phyloP scores from a whole-genome alignment of 1,139 yeast species.

The Kurtzmaniella quercitrusa region DNA sequence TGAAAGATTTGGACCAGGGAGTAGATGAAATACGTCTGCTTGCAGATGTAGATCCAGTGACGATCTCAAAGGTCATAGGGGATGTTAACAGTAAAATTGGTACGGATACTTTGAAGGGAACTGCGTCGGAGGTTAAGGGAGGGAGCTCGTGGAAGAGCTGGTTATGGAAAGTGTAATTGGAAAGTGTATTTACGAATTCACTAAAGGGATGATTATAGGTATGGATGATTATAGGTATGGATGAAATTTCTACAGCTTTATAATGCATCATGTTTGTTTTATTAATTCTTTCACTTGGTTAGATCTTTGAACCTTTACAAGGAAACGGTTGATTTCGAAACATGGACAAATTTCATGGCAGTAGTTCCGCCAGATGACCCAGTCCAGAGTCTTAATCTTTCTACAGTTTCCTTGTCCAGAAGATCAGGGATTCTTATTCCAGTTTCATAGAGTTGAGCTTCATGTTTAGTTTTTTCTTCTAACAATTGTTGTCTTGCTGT shows the following conservation, averaged over 20 bases:
- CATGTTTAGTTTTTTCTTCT: slow-evolving; percentile 59
- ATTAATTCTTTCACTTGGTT: background rate
- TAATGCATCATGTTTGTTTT: background rate
- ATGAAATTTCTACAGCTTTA: no score
- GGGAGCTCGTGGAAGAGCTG: background rate
- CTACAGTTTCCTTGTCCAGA: slow-evolving; percentile 55
- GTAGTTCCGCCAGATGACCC: slow-evolving; percentile 80
- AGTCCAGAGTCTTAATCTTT: slow-evolving; percentile 65
- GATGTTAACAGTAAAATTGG: background rate
- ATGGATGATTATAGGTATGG: background rate
- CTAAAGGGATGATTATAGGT: no score
- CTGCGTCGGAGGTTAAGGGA: background rate
- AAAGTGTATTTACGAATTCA: no score
- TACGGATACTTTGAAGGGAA: no score
- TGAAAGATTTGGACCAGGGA: background rate
- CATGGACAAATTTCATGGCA: slow-evolving; percentile 43
- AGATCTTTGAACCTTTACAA: slow-evolving; percentile 2
- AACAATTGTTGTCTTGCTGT: slow-evolving; percentile 63
- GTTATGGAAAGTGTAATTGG: slow-evolving; percentile 4
- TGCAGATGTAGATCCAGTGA: background rate
- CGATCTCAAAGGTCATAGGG: background rate
- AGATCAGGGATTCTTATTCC: slow-evolving; percentile 79
- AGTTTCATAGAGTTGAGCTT: slow-evolving; percentile 54
- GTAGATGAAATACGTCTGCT: background rate
- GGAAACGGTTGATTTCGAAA: slow-evolving; percentile 29